A percentile compares a stretch with the other conserved stretches of the same genome.
phyloP scores from a whole-genome alignment of 345 rosid genomes.

The Cochlearia excelsa region DNA sequence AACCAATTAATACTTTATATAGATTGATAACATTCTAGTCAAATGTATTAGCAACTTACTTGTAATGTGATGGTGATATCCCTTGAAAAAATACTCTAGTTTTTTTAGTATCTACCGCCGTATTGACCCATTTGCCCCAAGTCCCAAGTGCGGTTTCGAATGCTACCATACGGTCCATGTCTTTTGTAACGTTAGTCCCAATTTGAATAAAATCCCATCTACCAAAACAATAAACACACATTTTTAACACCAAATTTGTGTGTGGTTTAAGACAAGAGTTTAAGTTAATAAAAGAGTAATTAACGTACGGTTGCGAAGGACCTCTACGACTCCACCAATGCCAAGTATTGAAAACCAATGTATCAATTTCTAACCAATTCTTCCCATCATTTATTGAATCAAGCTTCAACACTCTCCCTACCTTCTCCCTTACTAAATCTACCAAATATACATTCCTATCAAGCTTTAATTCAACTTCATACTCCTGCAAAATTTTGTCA shows the following conservation, averaged over 20 bases:
- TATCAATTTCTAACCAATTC: constrained; percentile 60
- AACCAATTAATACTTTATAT: background rate
- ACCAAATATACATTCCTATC: constrained; percentile 63
- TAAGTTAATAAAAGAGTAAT: background rate
- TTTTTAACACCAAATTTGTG: background rate
- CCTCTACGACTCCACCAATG: constrained; percentile 91
- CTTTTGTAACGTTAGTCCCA: constrained; percentile 44
- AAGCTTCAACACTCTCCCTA: constrained; percentile 66
- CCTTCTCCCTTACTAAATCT: constrained; percentile 51
- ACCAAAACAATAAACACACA: background rate
- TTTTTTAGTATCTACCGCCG: constrained; percentile 49
- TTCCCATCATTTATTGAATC: constrained; percentile 68
- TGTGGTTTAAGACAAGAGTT: too few species aligned
- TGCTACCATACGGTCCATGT: constrained; percentile 75
- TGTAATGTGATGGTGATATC: constrained; percentile 79
- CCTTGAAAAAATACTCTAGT: constrained; percentile 73
- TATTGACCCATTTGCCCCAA: constrained; percentile 77
- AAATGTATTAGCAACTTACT: constrained; percentile 41
- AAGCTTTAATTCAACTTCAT: constrained; percentile 48
- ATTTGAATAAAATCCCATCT: constrained; percentile 66
- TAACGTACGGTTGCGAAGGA: constrained; percentile 59
- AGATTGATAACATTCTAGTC: background rate
- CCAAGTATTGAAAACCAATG: constrained; percentile 86
- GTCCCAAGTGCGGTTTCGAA: constrained; percentile 64
- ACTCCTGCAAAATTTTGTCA: constrained; percentile 45